Conservation (phyloP, 768 basidiomycete species). For the Tephrocybe sp. region DNA sequence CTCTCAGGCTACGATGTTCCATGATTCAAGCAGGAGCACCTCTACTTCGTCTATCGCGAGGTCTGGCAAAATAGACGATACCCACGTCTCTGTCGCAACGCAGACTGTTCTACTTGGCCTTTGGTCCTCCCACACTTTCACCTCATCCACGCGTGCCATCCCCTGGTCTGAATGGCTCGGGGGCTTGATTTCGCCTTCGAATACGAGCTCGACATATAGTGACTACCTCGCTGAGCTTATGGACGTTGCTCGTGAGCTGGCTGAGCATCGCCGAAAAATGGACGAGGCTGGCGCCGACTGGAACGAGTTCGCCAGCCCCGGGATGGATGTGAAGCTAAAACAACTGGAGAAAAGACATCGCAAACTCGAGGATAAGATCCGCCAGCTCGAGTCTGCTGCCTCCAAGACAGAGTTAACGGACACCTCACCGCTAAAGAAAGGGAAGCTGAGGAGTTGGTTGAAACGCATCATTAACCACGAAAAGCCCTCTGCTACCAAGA, state of each 20-base stretch:
- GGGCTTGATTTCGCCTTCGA: constrained; percentile 22
- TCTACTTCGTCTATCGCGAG: constrained; percentile 15
- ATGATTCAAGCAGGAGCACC: constrained; percentile 12
- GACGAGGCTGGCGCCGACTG: constrained; percentile 11
- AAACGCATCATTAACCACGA: constrained; percentile 51
- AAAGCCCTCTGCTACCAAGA: constrained; percentile 24
- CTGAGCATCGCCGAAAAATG: constrained; percentile 20
- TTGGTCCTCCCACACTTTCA: constrained; percentile 2
- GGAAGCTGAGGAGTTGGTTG: constrained; percentile 61
- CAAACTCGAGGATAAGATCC: constrained; percentile 32
- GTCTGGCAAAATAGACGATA: constrained; percentile 12
- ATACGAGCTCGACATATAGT: constrained; percentile 31
- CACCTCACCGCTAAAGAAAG: constrained; percentile 30
- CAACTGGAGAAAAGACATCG: constrained; percentile 41
- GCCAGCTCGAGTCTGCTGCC: constrained; percentile 22
- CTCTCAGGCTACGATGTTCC: constrained; percentile 53
- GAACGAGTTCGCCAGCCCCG: constrained; percentile 14
- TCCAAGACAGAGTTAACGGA: constrained; percentile 24
- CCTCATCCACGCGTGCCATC: constrained; percentile 15
- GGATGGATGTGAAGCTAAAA: constrained; percentile 37
- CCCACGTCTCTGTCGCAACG: constrained; percentile 21
- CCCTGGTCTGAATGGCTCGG: constrained; percentile 42
- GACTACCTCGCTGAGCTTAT: constrained; percentile 23
- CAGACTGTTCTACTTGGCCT: constrained; percentile 27
- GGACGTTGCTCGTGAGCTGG: constrained; percentile 27